Evolutionary conservation across 768 basidiomycete genomes (phyloP), one percentile per base, ranked within the genome.

Genomic region (Lanmaoa pseudosensibilis): DNA sequence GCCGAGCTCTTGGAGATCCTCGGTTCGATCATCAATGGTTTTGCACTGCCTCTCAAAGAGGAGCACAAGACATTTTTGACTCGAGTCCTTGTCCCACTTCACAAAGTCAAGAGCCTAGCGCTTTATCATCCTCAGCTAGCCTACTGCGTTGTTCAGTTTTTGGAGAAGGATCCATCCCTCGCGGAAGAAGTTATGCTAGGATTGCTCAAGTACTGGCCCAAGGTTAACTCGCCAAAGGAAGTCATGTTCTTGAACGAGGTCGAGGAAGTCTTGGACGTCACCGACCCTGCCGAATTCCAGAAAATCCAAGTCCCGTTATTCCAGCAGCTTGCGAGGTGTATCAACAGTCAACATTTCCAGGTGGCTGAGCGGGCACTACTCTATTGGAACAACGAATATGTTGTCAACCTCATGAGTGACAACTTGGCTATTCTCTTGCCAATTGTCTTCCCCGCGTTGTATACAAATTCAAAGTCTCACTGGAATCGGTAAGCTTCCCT

Each of bases 301-400:
- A 98, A 98, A 81, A 91, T 98, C 58, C 92, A 97, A 73, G 78
- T 91, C 19, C 84, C 90, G 11, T 77, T 98, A 41, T 99, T 99
- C 82, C 87, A 87, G 52, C 97, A 98, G 72, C 82, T 99, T 30
- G 88, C 95, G 34, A 83, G 93, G 58, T 99, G 97, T 76, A 94
- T 99, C 83, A 97, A 96, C 71, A 94, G 92, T 68, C 97, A 98
- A 72, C 97, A 99, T 75, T 99, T 99, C 84, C 97, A 99, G 75
- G 96, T 99, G 32, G 96, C 97, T 7, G 97, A 99, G 73, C 85
- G 97, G 41, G 96, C 96, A 4, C 74, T 99, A 57, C 82, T 97
- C 64, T 98, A 97, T 73, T 99, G 97, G 97, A 98, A 98, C 77
- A 98, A 98, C 76, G 97, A 98, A 76, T 99, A 98, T 75, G 95